phyloP scores from a whole-genome alignment of 495 filamentous ascomycete species.

The Tuber umbilicatum region DNA sequence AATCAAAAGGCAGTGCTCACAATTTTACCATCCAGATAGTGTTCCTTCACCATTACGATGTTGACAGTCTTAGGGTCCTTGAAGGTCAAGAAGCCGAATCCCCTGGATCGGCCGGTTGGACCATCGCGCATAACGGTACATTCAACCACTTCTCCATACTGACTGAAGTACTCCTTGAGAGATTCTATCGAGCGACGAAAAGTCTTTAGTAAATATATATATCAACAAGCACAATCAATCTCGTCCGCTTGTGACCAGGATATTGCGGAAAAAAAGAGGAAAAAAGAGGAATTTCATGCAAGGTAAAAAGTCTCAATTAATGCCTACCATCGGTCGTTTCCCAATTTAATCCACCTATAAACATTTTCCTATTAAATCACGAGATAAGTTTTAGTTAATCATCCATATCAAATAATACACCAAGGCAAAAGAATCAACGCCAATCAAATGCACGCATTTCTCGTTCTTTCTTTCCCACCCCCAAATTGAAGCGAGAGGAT shows the following conservation, averaged over 20 bases:
- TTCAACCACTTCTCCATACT: conserved; percentile 94
- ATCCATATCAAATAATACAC: conserved; percentile 29
- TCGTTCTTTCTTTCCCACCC: neutral
- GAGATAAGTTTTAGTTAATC: conserved; percentile 33
- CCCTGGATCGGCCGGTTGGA: conserved; percentile 83
- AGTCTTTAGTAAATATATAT: conserved; percentile 1
- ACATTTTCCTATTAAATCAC: conserved; percentile 76
- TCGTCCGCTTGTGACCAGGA: neutral
- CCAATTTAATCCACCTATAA: conserved; percentile 98
- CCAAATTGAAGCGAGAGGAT: conserved; percentile 41
- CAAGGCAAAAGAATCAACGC: conserved; percentile 42
- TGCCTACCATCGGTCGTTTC: conserved; percentile 94
- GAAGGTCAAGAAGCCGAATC: conserved; percentile 97
- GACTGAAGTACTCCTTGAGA: conserved; percentile 95
- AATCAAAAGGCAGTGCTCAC: conserved; percentile 52
- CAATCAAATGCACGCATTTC: conserved; percentile 30
- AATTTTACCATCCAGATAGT: conserved; percentile 96
- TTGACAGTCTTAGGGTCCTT: conserved; percentile 96
- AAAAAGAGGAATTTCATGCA: conserved; percentile 8
- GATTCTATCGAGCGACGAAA: conserved; percentile 60
- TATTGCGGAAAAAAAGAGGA: conserved; percentile 8
- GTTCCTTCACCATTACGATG: conserved; percentile 99
- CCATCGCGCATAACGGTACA: conserved; percentile 98
- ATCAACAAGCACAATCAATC: conserved; percentile 13
- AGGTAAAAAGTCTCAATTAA: conserved; percentile 22